phyloP scores from a whole-genome alignment of 2,329 filamentous ascomycete genomes.

The Coniella vitis region DNA sequence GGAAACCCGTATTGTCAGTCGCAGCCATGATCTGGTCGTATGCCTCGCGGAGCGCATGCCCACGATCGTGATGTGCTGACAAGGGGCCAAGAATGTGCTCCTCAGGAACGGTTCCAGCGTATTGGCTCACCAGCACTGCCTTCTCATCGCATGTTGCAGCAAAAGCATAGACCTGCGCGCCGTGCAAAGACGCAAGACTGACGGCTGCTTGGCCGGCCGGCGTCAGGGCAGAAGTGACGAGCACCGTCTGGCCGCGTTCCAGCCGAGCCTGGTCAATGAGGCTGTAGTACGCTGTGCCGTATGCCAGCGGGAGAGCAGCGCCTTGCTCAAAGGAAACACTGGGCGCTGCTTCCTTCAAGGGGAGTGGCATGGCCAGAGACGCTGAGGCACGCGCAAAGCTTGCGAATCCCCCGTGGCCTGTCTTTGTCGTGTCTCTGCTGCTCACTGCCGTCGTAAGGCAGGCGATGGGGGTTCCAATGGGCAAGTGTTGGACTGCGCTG shows the following conservation, averaged over 20 bases:
- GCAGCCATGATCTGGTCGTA: neutral
- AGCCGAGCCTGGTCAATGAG: slow-evolving; percentile 33
- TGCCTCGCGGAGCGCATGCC: neutral
- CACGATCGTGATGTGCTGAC: neutral
- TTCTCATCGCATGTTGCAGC: slow-evolving; percentile 34
- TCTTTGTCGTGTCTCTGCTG: neutral
- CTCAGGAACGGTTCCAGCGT: neutral
- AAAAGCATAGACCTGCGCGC: slow-evolving; percentile 36
- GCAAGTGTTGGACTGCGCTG: slow-evolving; percentile 19
- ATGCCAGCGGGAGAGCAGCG: slow-evolving; percentile 34
- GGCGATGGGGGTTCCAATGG: slow-evolving; percentile 30
- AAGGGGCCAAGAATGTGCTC: neutral
- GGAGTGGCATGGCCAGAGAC: slow-evolving; percentile 21
- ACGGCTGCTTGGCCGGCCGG: slow-evolving; percentile 35
- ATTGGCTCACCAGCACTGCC: slow-evolving; percentile 26
- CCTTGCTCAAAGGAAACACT: slow-evolving; percentile 32
- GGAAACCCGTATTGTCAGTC: neutral
- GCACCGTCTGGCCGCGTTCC: slow-evolving; percentile 29
- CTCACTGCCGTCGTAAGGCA: slow-evolving; percentile 22
- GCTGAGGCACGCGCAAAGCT: slow-evolving; percentile 25
- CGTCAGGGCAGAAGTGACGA: slow-evolving; percentile 33
- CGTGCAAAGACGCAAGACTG: slow-evolving; percentile 29
- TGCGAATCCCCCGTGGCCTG: slow-evolving; percentile 24
- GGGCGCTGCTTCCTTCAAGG: too few relatives aligned
- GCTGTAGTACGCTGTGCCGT: slow-evolving; percentile 33